Percentiles rank a stretch among this genome's conserved stretches.
Conservation (phyloP, 2,329 filamentous ascomycete genomes). For the Fusarium papillatum region DNA sequence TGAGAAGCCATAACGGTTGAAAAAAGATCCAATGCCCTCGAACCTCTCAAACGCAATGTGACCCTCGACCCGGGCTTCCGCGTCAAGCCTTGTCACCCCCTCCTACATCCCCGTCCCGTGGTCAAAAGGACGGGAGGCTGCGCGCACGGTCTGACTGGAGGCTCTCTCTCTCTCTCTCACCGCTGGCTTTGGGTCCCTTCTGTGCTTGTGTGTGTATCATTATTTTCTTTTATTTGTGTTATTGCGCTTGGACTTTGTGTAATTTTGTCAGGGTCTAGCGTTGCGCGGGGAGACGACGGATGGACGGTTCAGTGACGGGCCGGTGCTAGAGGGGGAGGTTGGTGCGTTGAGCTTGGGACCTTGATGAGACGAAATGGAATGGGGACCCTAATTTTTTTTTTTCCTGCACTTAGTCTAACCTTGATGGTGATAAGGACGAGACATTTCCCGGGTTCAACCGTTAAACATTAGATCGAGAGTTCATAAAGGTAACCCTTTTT, state of each 20-base stretch:
- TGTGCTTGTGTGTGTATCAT: neutral
- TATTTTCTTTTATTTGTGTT: neutral
- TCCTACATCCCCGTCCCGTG: neutral
- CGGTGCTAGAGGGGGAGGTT: neutral
- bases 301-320: neutral
- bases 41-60: slow-evolving; percentile 4
- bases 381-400: neutral
- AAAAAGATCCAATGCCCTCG: neutral
- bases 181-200: neutral
- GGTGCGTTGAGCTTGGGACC: neutral
- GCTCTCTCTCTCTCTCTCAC: neutral
- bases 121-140: neutral
- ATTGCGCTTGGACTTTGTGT: slow-evolving; percentile 15
- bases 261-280: slow-evolving; percentile 8
- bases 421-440: neutral
- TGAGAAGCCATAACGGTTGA: slow-evolving; percentile 1
- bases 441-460: neutral
- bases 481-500: neutral
- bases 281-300: neutral
- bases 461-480: neutral
- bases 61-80: neutral
- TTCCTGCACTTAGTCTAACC: neutral
- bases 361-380: neutral
- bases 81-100: neutral
- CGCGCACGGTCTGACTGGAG: slow-evolving; percentile 17